These are phyloP conservation scores for Mycena belliarum DNA, from an alignment of 768 basidiomycete genomes.

Conservation along the genomic window DNA sequence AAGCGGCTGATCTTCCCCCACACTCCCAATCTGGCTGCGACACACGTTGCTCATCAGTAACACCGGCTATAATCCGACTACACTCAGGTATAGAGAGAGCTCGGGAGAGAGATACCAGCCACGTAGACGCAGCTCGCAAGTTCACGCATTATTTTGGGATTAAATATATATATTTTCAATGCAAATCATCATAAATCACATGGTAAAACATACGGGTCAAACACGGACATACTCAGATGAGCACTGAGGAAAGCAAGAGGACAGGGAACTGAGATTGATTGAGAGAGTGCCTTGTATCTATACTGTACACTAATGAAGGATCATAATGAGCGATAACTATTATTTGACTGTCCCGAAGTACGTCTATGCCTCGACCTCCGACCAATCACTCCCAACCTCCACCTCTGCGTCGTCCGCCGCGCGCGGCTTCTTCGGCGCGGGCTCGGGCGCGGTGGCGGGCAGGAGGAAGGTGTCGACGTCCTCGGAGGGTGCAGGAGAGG, in stretches of 20 bases:
- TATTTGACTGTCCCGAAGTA: too few relatives aligned
- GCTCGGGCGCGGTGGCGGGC: constrained; percentile 11
- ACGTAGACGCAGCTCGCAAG: too few relatives aligned
- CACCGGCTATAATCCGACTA: too few relatives aligned
- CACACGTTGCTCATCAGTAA: neutral
- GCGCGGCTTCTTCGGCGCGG: constrained; percentile 4
- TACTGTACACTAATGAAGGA: neutral
- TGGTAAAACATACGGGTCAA: too few relatives aligned
- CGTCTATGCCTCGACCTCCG: constrained; percentile 38
- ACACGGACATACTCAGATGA: too few relatives aligned
- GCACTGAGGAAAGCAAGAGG: too few relatives aligned
- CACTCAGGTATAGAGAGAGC: too few relatives aligned
- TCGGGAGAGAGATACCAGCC: too few relatives aligned
- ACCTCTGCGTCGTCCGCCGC: constrained; percentile 25
- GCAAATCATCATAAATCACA: neutral
- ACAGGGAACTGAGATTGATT: neutral
- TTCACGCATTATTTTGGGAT: neutral
- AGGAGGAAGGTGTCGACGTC: constrained; percentile 31
- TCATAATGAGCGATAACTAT: constrained; percentile 13
- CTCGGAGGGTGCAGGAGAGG: too few relatives aligned
- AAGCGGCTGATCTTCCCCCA: neutral
- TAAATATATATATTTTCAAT: neutral
- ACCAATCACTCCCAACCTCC: constrained; percentile 41
- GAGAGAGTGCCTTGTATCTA: neutral
- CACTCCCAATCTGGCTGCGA: neutral